A percentile compares a stretch with the other conserved stretches of the same genome.
These are phyloP conservation scores for Ceratobasidium sp. DNA, from an alignment of 1,284 basidiomycete genomes.

Conservation along the genomic window DNA sequence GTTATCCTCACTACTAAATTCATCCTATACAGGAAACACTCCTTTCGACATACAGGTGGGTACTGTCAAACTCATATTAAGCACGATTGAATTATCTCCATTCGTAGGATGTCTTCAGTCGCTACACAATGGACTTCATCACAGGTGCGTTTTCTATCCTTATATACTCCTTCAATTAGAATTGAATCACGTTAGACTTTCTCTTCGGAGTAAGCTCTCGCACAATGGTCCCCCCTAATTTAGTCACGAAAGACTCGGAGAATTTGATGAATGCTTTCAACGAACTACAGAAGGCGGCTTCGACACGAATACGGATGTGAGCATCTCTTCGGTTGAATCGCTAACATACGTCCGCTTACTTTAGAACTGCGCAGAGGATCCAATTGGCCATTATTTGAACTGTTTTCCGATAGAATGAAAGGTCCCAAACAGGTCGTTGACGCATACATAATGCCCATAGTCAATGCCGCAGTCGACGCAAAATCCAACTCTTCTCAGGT, in stretches of 20 bases:
- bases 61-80: background rate
- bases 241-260: conserved; percentile 22
- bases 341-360: background rate
- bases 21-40: conserved; percentile 8
- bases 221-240: conserved; percentile 29
- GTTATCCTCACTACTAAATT: conserved; percentile 34
- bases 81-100: background rate
- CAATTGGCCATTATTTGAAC: conserved; percentile 48
- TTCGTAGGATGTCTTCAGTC: conserved; percentile 35
- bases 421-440: conserved; percentile 43
- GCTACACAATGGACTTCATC: conserved; percentile 41
- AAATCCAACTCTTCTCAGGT: background rate
- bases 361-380: conserved; percentile 44
- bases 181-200: conserved; percentile 3
- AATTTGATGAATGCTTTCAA: conserved; percentile 43
- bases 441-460: conserved; percentile 47
- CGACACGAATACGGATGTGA: conserved; percentile 45
- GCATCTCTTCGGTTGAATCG: background rate
- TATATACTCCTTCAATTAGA: background rate
- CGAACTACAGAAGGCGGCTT: conserved; percentile 27
- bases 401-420: conserved; percentile 45
- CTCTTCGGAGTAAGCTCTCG: conserved; percentile 25
- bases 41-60: conserved; percentile 46
- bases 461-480: conserved; percentile 33
- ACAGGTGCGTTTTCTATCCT: conserved; percentile 2